Conservation (phyloP, 331 rosid genomes). For the Pyrus hybrid region DNA sequence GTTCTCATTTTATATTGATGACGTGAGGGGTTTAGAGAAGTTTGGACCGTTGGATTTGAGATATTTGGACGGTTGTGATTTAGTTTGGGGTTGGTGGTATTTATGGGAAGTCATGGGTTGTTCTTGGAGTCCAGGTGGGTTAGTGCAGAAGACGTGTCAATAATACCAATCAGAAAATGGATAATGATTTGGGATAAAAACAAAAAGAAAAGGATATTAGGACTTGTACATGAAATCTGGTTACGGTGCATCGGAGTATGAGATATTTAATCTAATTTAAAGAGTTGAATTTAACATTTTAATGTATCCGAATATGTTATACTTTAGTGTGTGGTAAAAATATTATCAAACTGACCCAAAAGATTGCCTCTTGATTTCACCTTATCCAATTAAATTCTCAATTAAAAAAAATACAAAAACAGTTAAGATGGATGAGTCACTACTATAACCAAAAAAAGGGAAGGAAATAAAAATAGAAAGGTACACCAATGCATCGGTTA, state of each 20-base stretch:
- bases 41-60: neutral
- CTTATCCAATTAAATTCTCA: neutral
- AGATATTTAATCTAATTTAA: too few species aligned
- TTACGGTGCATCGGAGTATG: too few species aligned
- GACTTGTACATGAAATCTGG: neutral
- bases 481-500: neutral
- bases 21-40: neutral
- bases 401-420: neutral
- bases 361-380: neutral
- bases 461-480: neutral
- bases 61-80: neutral
- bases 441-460: neutral
- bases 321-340: fast-evolving
- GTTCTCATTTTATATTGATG: neutral
- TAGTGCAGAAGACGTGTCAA: neutral
- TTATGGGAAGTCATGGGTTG: neutral
- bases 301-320: too few species aligned
- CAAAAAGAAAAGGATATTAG: neutral
- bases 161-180: neutral
- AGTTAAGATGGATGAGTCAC: neutral
- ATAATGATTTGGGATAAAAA: neutral
- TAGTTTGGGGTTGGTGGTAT: neutral
- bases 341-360: neutral
- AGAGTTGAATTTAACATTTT: too few species aligned
- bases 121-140: neutral